Base-by-base conservation (phyloP, 2,329 filamentous ascomycete genomes). In the Fonsecaea nubica region DNA sequence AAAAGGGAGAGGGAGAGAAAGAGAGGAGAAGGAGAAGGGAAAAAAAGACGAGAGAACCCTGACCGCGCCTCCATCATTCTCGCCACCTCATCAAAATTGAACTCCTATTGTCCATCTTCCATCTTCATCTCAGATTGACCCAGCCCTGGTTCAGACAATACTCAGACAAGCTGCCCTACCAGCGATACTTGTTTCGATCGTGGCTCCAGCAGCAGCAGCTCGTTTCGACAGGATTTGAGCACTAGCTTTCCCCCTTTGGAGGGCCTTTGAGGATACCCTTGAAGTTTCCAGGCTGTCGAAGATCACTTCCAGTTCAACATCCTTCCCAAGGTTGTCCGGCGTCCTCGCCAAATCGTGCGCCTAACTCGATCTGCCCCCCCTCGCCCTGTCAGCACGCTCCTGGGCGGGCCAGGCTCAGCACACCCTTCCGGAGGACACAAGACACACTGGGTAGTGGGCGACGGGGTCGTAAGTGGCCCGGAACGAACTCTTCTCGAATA, bases 401-500 rank as follows among this genome's bases (percentile, higher is more conserved):
- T 69, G 66, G 66, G 25, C 59, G 36, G 52, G 52, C 60, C 60
- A 54, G 30, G 58, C 33, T 40, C 18, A 53, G 13, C 38, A 59
- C 57, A 33, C 50, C 18, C 45, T 54, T 35, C 4, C 5, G 52
- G 45, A 50, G 18, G 45, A 50, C 45, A 50, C 18, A 50, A 25
- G 45, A 50, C 45, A 55, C 52, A 15, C 52, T n/a, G 13, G 52
- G 52, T 66, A 60, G 56, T 35, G 45, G 58, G 59, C 57, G 58
- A 52, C 58, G 60, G 63, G 64, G 48, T 55, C 58, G 55, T 35
- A 59, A 64, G 64, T 48, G 60, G 64, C 62, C 64, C 50, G 62
- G 54, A 58, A 45, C 67, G 58, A 67, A 66, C 40, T 67, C 35
- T 69, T 69, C 67, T 69, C 67, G 67, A 69, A 69, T 69, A 50